Percentiles rank a stretch among this genome's conserved stretches.
Conservation (phyloP, 805 yeast genomes). For the Candida koratica region DNA sequence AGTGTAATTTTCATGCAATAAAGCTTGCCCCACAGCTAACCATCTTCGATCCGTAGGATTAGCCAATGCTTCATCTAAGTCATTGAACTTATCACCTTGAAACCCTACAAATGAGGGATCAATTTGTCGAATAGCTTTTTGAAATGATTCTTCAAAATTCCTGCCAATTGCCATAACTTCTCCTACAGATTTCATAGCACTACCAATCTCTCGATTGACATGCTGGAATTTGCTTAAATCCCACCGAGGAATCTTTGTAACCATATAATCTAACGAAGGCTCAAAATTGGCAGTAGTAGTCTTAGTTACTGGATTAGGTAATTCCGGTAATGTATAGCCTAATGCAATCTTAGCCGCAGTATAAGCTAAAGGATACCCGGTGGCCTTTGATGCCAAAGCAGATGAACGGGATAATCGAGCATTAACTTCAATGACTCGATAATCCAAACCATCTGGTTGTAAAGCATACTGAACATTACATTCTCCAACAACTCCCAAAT, state of each 20-base stretch:
- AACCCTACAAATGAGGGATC: constrained; percentile 89
- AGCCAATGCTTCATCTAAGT: constrained; percentile 70
- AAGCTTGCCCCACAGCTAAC: constrained; percentile 97
- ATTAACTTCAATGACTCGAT: constrained; percentile 95
- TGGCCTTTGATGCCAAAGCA: constrained; percentile 98
- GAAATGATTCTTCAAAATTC: constrained; percentile 96
- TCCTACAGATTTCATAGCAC: constrained; percentile 98
- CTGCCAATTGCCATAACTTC: constrained; percentile 98
- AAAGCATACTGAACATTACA: constrained; percentile 97
- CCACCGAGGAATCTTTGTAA: constrained; percentile 98
- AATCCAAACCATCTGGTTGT: constrained; percentile 93
- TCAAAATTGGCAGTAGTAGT: constrained; percentile 95
- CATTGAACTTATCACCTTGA: constrained; percentile 79
- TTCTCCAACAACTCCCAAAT: constrained; percentile 98
- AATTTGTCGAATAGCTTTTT: constrained; percentile 94
- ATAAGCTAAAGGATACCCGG: constrained; percentile 97
- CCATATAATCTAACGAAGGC: constrained; percentile 95
- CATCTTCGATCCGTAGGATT: constrained; percentile 95
- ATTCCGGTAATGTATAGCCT: constrained; percentile 90
- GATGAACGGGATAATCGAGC: constrained; percentile 97
- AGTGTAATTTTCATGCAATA: constrained; percentile 83
- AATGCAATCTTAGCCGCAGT: constrained; percentile 97
- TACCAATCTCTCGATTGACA: constrained; percentile 89
- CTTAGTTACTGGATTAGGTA: constrained; percentile 92
- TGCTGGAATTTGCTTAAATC: constrained; percentile 93